Evolutionary conservation across 2,329 filamentous ascomycete species (phyloP), one percentile per base, ranked within the genome.

Genomic region (Plectosphaerella cucumerina): DNA sequence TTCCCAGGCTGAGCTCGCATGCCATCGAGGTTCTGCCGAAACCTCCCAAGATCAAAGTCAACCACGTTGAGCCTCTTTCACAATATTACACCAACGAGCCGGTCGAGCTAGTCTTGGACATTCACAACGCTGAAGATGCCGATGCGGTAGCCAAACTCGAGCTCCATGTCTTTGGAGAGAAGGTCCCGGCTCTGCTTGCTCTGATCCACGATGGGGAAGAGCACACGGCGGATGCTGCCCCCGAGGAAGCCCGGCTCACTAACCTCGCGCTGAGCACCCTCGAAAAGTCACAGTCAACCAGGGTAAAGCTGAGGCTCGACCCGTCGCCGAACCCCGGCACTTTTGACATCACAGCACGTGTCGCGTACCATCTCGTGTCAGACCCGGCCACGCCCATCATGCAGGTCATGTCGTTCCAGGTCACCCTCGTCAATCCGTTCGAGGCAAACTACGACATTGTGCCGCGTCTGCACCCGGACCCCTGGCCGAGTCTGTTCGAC

Each of bases 381-480:
- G 92, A 97, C 63, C 74, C 84, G 1, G 86, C 88, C 47, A 96
- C 91, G 1, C 85, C 87, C 1, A 87, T 97, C 37, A 83, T 85
- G 35, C 93, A 95, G 66, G 82, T 80, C 2, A 71, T 87, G 20
- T 77, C 82, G 1, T 78, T 88, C 37, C 84, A 86, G 49, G 67
- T 97, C 5, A 80, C 84, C 35, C 80, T 97, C 50, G 83, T 90
- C 49, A 86, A 84, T 47, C 90, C 93, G 0, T 97, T 99, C 60
- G 91, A 96, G 69, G 89, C 91, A 15, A 94, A 89, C 61, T 97
- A 96, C 66, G 90, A 95, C 55, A 83, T 97, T 55, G 78, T 86
- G 12, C 91, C 94, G 11, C 81, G 87, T 10, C 75, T 96, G 4
- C 87, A 97, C 65, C 68, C 79, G 0, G 85, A 87, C 46, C 76